Percentiles rank a stretch among this genome's conserved stretches.
Conservation (phyloP, 176 grass and related monocot species). For the Saccharum officinarum region DNA sequence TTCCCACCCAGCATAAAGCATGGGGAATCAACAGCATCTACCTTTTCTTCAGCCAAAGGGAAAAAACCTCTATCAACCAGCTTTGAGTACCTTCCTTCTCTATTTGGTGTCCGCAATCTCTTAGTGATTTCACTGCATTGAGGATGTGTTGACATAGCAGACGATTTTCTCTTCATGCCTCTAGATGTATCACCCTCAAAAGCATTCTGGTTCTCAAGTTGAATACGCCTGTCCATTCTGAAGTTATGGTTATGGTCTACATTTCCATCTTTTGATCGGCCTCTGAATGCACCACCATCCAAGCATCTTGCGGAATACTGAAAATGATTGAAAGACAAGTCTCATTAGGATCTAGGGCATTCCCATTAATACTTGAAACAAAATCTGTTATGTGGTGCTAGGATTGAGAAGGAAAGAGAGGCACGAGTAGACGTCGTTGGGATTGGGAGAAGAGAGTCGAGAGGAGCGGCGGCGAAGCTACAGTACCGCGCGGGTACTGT, state of each 20-base stretch:
- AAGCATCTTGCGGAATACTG: constrained; percentile 54
- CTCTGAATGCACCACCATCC: constrained; percentile 37
- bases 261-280: constrained; percentile 42
- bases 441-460: too few species aligned
- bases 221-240: constrained; percentile 27
- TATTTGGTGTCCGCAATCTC: constrained; percentile 42
- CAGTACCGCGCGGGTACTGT: too few species aligned
- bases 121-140: constrained; percentile 37
- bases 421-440: too few species aligned
- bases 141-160: constrained; percentile 30
- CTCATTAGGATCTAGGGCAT: not conserved
- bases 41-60: constrained; percentile 64
- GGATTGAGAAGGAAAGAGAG: too few species aligned
- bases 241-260: not conserved
- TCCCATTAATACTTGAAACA: not conserved
- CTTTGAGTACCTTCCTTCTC: constrained; percentile 33
- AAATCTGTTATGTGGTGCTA: too few species aligned
- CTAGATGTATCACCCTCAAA: constrained; percentile 44
- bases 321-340: constrained; percentile 24
- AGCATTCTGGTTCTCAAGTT: constrained; percentile 42
- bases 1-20: constrained; percentile 52
- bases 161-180: constrained; percentile 58
- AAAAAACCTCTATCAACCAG: constrained; percentile 36
- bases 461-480: too few species aligned
- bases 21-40: constrained; percentile 78